Base-by-base conservation (phyloP, 1,139 yeast species). In the Barnettozyma hawaiiensis region DNA sequence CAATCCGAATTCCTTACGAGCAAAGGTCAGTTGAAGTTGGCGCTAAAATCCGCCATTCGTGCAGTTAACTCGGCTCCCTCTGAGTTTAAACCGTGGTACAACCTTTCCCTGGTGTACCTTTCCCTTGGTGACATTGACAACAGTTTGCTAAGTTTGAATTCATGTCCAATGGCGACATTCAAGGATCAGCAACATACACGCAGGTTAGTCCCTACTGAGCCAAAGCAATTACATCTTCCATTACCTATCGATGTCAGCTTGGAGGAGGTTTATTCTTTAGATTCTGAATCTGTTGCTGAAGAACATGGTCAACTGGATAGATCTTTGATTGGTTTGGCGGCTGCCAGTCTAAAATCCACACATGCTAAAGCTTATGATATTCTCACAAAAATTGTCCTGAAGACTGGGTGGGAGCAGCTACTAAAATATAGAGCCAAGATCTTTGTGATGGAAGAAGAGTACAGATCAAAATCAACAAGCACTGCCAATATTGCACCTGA, bases 381-480 rank as follows among this genome's bases (percentile, higher is more conserved):
- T 48, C 71, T 94, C 47, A 86, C 97, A 0, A 74, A 72, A 37
- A 80, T 92, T 52, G 94, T 81, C 21, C 74, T 76, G 49, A 75
- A 78, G 45, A 81, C 89, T 8, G 97, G 97, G 4, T 94, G 99
- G 99, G 95, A 89, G 53, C 73, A 80, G 21, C 69, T 92, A 45
- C 72, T 94, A 58, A 81, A 80, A 56, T 75, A 83, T 51, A 78
- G 98, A 58, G 90, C 96, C 11, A 81, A 81, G 51, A 90, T 90
- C 9, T 94, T 94, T 61, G 96, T 92, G 28, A 94, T 94, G 98
- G 97, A 92, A 59, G 96, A 87, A 56, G 98, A 94, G 58, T 90
- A 85, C 49, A 60, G 67, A 31, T 66, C 57, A 53, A 65, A 57
- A 47, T 56, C 55, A 50, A 59, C 46, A 46, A 65, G 18, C 48